Evolutionary conservation across 2,329 filamentous ascomycete species (phyloP), one percentile per base, ranked within the genome.

Genomic region (Fusarium sacchari): DNA sequence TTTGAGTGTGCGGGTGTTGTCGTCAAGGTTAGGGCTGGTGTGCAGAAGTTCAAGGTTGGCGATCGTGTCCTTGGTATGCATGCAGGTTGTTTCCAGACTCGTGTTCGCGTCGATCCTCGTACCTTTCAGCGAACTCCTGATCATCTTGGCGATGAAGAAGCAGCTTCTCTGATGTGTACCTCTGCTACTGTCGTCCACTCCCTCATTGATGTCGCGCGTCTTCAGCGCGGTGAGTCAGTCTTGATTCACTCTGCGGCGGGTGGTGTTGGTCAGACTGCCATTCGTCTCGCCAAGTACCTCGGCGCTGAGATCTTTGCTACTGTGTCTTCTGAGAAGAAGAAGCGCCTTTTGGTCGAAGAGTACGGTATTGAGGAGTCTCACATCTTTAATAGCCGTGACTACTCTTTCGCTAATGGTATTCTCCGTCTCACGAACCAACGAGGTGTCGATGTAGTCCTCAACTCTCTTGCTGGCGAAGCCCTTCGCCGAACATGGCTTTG

Each of bases 391-490:
- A 55, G 52, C 15, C 52, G 52, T 1, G 52, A 55, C 26, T 55
- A 42, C 26, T 42, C 52, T 1, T 55, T 55, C 4, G 52, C 52
- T 2, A 26, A 55, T 30, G 52, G 52, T 20, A 55, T 55, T 15
- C 52, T 55, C 8, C 52, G 52, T 14, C 52, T 55, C 17, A 55
- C 52, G 2, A 55, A 55, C 24, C 26, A 39, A 30, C 24, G 36
- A 30, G 83, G 83, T 6, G 79, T 84, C 6, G 79, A 84, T 28
- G 60, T 83, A 3, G 74, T 83, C 2, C 69, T 84, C 12, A 83
- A 83, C 63, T 81, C 78, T 1, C 69, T 82, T 0, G 63, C 78
- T 1, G 82, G 81, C 5, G 80, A 82, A 12, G 47, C 66, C 6
- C 65, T 84, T 84, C 28, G 81, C 82, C 5, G 61, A 67, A 10